Conservation (phyloP, 148 eudicot species). For the Arctostaphylos glauca region DNA sequence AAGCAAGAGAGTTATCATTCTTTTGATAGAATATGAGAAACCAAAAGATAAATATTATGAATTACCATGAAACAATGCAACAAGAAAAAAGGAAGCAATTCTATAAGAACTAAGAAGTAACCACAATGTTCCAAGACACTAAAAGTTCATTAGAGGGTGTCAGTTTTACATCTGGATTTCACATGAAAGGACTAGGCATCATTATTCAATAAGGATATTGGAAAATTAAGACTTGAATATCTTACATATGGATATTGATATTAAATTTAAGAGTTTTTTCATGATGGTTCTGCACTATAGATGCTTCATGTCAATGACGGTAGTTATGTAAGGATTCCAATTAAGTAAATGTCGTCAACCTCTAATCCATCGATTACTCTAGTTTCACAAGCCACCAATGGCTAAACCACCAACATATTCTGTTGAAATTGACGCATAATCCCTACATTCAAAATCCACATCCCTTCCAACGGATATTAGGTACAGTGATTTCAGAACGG, state of each 20-base stretch:
- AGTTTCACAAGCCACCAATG: too few relatives aligned
- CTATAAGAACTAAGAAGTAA: constrained; percentile 3
- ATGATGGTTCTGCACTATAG: not conserved
- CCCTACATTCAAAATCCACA: too few relatives aligned
- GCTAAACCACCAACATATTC: too few relatives aligned
- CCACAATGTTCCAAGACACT: not conserved
- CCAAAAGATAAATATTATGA: not conserved
- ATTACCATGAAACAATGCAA: not conserved
- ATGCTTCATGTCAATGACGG: not conserved
- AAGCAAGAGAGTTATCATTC: not conserved
- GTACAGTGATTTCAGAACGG: too few relatives aligned
- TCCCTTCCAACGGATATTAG: too few relatives aligned
- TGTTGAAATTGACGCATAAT: too few relatives aligned
- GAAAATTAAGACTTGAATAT: not conserved
- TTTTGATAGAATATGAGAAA: not conserved
- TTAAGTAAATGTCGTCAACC: not conserved
- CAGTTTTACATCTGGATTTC: not conserved
- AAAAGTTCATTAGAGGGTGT: not conserved
- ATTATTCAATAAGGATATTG: not conserved
- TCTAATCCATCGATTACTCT: too few relatives aligned
- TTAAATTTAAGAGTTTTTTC: not conserved
- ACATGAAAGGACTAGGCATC: not conserved
- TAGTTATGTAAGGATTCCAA: not conserved
- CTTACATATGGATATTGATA: not conserved
- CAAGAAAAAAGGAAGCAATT: not conserved